Evolutionary conservation across 441 rosid species (phyloP).

Genomic region (Adansonia madagascariensis): DNA sequence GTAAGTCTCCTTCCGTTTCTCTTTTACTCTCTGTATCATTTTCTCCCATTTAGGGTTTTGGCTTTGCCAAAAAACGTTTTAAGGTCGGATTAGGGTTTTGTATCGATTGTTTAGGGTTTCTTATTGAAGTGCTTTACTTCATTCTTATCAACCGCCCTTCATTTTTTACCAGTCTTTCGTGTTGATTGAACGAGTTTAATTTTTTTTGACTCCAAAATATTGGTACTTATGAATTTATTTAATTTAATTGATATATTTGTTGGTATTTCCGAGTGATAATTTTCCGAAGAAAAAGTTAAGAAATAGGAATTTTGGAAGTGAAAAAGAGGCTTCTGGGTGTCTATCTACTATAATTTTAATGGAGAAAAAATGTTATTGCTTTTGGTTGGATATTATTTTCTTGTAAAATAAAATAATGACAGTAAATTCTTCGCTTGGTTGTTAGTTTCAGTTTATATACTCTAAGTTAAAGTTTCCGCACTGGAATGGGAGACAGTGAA

Average conservation of each 20-base stretch:
- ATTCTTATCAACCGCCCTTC: neutral
- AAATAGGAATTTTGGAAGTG: neutral
- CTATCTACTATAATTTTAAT: neutral
- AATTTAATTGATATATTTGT: neutral
- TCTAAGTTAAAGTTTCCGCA: constrained; percentile 21
- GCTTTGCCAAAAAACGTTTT: neutral
- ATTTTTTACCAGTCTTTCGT: neutral
- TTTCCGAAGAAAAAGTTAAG: neutral
- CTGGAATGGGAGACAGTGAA: constrained; percentile 80
- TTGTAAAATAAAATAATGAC: neutral
- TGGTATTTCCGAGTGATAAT: neutral
- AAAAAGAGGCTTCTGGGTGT: neutral
- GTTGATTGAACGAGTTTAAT: neutral
- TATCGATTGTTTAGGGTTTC: neutral
- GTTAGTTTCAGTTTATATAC: constrained; percentile 30
- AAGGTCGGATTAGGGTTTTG: neutral
- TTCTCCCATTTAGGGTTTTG: constrained; percentile 2
- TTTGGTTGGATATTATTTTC: neutral
- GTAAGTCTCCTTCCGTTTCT: neutral
- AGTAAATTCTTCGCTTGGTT: neutral
- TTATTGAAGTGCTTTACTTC: neutral
- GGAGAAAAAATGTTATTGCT: neutral
- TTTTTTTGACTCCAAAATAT: neutral
- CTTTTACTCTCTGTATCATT: neutral
- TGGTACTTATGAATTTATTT: neutral